Evolutionary conservation across 2,329 filamentous ascomycete species (phyloP).

Genomic region (Emericellopsis cladophorae): DNA sequence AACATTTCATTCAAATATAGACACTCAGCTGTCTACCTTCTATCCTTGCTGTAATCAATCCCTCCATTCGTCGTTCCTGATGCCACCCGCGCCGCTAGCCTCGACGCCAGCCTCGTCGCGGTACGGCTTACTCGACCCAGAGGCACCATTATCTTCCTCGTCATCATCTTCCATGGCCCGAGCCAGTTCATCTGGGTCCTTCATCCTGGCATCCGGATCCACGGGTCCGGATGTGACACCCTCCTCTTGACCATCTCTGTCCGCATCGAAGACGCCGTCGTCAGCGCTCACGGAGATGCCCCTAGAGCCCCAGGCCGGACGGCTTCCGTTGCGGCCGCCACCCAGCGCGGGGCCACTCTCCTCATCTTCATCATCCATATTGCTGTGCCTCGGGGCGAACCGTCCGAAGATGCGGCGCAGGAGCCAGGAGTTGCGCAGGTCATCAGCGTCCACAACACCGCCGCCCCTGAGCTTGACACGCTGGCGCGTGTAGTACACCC

Average conservation of each 20-base stretch:
- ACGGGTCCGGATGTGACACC: conserved; percentile 27
- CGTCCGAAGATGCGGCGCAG: conserved; percentile 65
- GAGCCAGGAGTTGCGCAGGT: conserved; percentile 75
- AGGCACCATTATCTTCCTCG: conserved; percentile 23
- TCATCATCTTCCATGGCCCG: conserved; percentile 46
- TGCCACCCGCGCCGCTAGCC: conserved; percentile 16
- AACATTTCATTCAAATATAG: too few species aligned
- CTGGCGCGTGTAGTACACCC: conserved; percentile 92
- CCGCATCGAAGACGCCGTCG: conserved; percentile 40
- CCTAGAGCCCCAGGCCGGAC: conserved; percentile 49
- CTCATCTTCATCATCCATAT: conserved; percentile 45
- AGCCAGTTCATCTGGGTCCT: conserved; percentile 53
- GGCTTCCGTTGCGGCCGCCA: conserved; percentile 14
- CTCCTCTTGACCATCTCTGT: conserved; percentile 33
- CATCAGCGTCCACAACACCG: conserved; percentile 80
- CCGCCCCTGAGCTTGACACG: conserved; percentile 83
- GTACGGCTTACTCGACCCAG: neutral
- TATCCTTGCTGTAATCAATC: conserved; percentile 10
- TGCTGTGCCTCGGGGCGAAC: conserved; percentile 16
- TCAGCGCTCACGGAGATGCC: conserved; percentile 57
- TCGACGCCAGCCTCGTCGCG: conserved; percentile 12
- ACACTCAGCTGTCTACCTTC: too few species aligned
- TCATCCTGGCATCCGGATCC: conserved; percentile 54
- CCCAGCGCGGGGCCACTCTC: conserved; percentile 41
- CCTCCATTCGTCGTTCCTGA: conserved; percentile 34